A percentile compares a stretch with the other conserved stretches of the same genome.
phyloP scores from a whole-genome alignment of 805 yeast species.

The Monosporozyma unispora region DNA sequence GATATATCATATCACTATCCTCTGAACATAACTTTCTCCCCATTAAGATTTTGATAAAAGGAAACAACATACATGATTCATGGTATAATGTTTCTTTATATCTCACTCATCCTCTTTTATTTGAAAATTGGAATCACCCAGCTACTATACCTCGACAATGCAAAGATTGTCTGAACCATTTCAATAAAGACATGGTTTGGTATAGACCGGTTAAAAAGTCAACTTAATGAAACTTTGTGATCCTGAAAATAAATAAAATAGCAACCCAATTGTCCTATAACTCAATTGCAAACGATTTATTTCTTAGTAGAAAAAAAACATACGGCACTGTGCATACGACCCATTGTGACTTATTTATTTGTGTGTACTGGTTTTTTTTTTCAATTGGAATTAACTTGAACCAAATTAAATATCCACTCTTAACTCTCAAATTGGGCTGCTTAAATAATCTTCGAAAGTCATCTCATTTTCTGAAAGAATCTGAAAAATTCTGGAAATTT shows the following conservation, averaged over 20 bases:
- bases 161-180: conserved; percentile 4
- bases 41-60: not conserved
- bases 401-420: too few species aligned
- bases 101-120: not conserved
- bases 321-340: conserved; percentile 99
- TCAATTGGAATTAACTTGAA: too few species aligned
- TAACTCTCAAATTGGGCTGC: too few species aligned
- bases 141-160: conserved; percentile 22
- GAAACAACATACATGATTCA: not conserved
- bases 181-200: conserved; percentile 3
- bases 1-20: not conserved
- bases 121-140: conserved; percentile 30
- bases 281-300: not conserved
- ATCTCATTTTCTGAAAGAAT: not conserved
- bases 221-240: conserved; percentile 6
- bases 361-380: conserved; percentile 4
- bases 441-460: not conserved
- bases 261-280: not conserved
- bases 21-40: not conserved
- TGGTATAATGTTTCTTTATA: not conserved
- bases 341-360: conserved; percentile 68
- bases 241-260: conserved; percentile 5
- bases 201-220: conserved; percentile 22
- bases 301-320: conserved; percentile 34
- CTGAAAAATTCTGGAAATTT: not conserved